Evolutionary conservation across 305 asterid genomes (phyloP).

Genomic region (Galium porrigens): DNA sequence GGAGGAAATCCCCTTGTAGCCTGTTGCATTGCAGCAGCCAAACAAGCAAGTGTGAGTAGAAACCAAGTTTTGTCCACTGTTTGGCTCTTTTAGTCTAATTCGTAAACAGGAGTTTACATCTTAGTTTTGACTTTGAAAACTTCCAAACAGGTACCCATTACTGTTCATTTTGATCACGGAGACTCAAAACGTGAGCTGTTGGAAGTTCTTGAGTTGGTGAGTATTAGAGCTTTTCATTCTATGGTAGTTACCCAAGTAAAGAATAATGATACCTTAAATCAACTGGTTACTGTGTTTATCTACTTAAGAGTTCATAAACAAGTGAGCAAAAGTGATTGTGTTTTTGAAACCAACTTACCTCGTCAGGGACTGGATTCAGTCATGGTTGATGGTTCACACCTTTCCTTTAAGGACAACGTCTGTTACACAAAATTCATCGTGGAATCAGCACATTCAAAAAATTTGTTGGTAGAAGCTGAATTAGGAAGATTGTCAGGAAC

Average conservation of each 20-base stretch:
- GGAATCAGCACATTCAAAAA: slow-evolving; percentile 45
- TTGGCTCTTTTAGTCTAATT: neutral
- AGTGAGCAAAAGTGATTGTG: neutral
- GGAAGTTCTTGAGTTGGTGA: slow-evolving; percentile 71
- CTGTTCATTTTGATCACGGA: slow-evolving; percentile 97
- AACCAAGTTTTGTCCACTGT: neutral
- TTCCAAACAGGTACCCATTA: slow-evolving; percentile 64
- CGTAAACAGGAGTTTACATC: slow-evolving; percentile 2
- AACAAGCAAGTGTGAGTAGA: slow-evolving; percentile 67
- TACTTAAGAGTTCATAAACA: neutral
- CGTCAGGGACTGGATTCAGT: slow-evolving; percentile 79
- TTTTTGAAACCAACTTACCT: neutral
- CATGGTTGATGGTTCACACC: slow-evolving; percentile 93
- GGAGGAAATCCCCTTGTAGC: slow-evolving; percentile 78
- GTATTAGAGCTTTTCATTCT: slow-evolving; percentile 8
- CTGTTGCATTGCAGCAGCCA: slow-evolving; percentile 74
- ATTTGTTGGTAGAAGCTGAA: slow-evolving; percentile 80
- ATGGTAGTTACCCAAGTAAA: neutral
- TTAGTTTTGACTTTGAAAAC: slow-evolving; percentile 7
- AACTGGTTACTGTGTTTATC: too few species aligned
- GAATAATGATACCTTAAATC: too few species aligned
- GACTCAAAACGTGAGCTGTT: slow-evolving; percentile 67
- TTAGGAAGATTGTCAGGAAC: slow-evolving; percentile 95
- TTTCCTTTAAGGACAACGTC: slow-evolving; percentile 56
- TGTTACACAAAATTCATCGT: slow-evolving; percentile 61